phyloP scores from a whole-genome alignment of 2,329 filamentous ascomycete species.

The Aplosporella prunicola region DNA sequence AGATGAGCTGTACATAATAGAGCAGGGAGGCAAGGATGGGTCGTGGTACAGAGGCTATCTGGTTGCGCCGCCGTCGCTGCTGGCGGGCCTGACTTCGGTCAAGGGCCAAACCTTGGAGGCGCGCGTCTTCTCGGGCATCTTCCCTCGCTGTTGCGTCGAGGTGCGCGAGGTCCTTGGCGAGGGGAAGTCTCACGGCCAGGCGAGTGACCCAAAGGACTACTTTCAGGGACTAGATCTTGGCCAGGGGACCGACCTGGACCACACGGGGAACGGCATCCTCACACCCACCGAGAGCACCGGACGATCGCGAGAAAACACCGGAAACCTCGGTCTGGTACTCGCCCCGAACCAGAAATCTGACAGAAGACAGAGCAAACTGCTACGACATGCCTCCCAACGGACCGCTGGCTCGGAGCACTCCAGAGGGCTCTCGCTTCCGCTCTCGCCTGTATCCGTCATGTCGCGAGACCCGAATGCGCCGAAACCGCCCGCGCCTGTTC shows the following conservation, averaged over 20 bases:
- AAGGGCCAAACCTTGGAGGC: constrained; percentile 92
- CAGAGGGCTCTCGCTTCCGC: constrained; percentile 28
- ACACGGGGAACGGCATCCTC: constrained; percentile 27
- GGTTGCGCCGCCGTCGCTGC: constrained; percentile 82
- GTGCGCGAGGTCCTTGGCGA: constrained; percentile 86
- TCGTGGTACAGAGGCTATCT: constrained; percentile 94
- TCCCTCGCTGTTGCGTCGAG: constrained; percentile 89
- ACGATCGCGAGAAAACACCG: constrained; percentile 14
- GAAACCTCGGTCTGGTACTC: constrained; percentile 17
- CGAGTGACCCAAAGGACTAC: constrained; percentile 30
- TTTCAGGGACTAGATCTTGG: constrained; percentile 7
- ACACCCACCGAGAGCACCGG: constrained; percentile 29
- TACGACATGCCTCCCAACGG: constrained; percentile 26
- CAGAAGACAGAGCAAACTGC: constrained; percentile 21
- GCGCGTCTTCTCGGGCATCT: constrained; percentile 96
- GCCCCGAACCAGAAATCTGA: constrained; percentile 21
- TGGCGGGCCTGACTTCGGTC: constrained; percentile 81
- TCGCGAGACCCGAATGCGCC: constrained; percentile 56
- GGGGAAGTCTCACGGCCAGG: constrained; percentile 35
- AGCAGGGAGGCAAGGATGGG: constrained; percentile 76
- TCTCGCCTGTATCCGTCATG: constrained; percentile 28
- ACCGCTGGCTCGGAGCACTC: constrained; percentile 31
- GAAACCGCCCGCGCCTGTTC: constrained; percentile 83
- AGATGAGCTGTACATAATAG: constrained; percentile 97
- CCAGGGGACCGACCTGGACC: constrained; percentile 16